Conservation (phyloP, 2,329 filamentous ascomycete species). For the Alternaria sp. region DNA sequence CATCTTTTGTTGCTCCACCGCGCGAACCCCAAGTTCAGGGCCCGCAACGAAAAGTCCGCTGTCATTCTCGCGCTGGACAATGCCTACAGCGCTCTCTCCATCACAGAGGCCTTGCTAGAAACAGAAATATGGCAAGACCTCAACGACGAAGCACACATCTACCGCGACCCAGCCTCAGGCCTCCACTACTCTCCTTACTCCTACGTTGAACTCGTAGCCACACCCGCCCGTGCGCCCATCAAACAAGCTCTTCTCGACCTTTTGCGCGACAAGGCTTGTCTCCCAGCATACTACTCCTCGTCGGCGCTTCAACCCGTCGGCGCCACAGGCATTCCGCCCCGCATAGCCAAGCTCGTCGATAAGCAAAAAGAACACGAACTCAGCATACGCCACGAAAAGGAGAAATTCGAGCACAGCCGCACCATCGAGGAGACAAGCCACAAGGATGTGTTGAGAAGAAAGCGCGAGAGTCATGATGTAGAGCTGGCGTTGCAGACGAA, state of each 20-base stretch:
- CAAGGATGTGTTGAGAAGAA: constrained; percentile 39
- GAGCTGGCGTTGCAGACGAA: constrained; percentile 34
- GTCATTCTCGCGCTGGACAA: constrained; percentile 68
- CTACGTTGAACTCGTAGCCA: constrained; percentile 59
- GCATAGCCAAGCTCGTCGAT: constrained; percentile 43
- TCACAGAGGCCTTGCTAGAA: constrained; percentile 67
- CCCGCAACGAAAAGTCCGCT: constrained; percentile 65
- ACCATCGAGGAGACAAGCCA: constrained; percentile 43
- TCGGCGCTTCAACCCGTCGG: constrained; percentile 51
- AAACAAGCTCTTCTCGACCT: constrained; percentile 40
- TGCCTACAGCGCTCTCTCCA: constrained; percentile 62
- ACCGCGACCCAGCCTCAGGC: constrained; percentile 52
- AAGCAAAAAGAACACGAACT: constrained; percentile 46
- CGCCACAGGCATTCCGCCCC: constrained; percentile 44
- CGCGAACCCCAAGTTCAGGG: constrained; percentile 64
- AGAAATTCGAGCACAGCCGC: constrained; percentile 40
- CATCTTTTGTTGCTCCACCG: constrained; percentile 64
- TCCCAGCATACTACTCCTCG: constrained; percentile 46
- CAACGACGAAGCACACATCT: constrained; percentile 65
- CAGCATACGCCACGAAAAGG: constrained; percentile 37
- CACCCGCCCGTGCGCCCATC: constrained; percentile 28
- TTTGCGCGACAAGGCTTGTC: constrained; percentile 47
- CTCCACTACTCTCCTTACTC: constrained; percentile 71
- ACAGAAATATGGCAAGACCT: constrained; percentile 71
- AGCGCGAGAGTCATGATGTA: constrained; percentile 39